Conservation (phyloP, 2,329 filamentous ascomycete species). For the Ciborinia camelliae region DNA sequence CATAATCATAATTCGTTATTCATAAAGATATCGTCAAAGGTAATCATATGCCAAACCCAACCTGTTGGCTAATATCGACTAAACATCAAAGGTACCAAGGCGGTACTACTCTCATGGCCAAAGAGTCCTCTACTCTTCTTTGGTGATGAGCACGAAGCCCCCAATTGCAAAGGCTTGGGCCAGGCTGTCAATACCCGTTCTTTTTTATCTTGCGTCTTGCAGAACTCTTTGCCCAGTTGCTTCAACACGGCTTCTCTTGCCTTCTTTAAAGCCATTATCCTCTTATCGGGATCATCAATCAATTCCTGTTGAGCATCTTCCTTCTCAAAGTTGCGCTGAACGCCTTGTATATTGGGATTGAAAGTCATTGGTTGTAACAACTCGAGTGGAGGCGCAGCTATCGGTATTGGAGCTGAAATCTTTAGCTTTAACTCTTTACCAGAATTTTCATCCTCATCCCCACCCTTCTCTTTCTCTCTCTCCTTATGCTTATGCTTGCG, state of each 20-base stretch:
- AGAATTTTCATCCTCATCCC: constrained; percentile 32
- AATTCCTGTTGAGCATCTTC: constrained; percentile 54
- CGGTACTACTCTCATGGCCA: constrained; percentile 49
- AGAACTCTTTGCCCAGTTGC: constrained; percentile 55
- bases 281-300: constrained; percentile 55
- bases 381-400: constrained; percentile 28
- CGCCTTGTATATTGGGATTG: constrained; percentile 49
- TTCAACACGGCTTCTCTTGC: constrained; percentile 59
- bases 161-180: constrained; percentile 12
- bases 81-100: constrained; percentile 59
- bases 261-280: constrained; percentile 53
- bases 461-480: constrained; percentile 25
- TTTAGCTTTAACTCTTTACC: constrained; percentile 6
- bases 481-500: constrained; percentile 39
- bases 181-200: constrained; percentile 11
- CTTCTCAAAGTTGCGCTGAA: constrained; percentile 56
- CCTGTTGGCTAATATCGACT: constrained; percentile 40
- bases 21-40: constrained; percentile 13
- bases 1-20: constrained; percentile 30
- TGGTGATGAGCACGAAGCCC: constrained; percentile 25
- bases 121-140: constrained; percentile 28
- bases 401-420: constrained; percentile 33
- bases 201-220: constrained; percentile 31
- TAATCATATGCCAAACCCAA: constrained; percentile 12
- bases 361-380: constrained; percentile 57